Evolutionary conservation across 805 yeast species (phyloP), one percentile per base, ranked within the genome.

Genomic region (Candida piceae): DNA sequence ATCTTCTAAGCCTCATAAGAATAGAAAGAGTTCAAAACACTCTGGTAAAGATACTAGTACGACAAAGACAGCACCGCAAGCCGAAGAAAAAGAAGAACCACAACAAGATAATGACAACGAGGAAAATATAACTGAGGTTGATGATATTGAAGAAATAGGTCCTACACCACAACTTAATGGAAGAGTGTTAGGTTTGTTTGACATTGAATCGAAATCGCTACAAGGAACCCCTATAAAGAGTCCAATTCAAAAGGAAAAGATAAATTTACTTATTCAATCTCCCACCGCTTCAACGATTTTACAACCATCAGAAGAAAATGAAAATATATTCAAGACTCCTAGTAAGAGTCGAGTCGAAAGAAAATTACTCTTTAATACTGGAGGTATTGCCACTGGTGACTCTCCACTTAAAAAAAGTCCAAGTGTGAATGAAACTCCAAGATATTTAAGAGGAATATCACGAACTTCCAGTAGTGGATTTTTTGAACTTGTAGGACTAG

Each of bases 101-200:
- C 32, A 23, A 32, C 4, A 37, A 38, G 20, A 32, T 42, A 5
- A 39, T 33, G 35, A n/a, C n/a, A n/a, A n/a, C n/a, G n/a, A n/a
- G 19, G 50, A 42, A 12, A 38, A 38, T 13, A 38, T 25, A 8
- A 33, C 46, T 15, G 42, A 42, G 18, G 9, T 15, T 18, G 37
- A 38, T 8, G 41, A 38, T 4, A 22, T 32, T 7, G 41, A 37
- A 17, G 83, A 77, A 41, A 54, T 85, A 10, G 95, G 95, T 0
- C 96, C 96, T 1, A 86, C 96, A 0, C 96, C 96, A 0, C 95
- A 86, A 48, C 70, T 85, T 8, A 70, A 80, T 42, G 96, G 96
- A 0, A 72, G 81, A 36, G 84, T 84, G 0, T 55, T 84, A 23
- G 78, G 93, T 13, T 66, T 86, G 4, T 80, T 86, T 52, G 95